Conservation (phyloP, 331 rosid genomes). For the Dryas integrifolia region DNA sequence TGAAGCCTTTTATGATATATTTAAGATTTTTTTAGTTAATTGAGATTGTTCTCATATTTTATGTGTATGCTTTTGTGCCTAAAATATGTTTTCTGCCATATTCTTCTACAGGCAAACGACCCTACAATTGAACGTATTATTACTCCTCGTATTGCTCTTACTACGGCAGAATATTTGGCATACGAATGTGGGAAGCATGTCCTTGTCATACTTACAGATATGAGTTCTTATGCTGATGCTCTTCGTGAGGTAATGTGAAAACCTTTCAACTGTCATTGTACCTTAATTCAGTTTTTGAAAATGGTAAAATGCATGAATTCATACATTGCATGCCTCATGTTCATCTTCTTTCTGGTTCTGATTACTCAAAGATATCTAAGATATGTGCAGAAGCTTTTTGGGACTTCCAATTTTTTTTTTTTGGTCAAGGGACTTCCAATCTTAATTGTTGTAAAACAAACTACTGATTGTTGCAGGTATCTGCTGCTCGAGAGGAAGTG, state of each 20-base stretch:
- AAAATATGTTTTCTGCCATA: slow-evolving; percentile 19
- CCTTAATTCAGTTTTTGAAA: background rate
- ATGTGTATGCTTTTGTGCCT: slow-evolving; percentile 10
- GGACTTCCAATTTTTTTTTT: background rate
- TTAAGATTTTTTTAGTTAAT: background rate
- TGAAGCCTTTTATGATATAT: background rate
- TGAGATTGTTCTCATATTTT: background rate
- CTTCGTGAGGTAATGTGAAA: slow-evolving; percentile 87
- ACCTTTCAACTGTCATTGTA: background rate
- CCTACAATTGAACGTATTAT: slow-evolving; percentile 99
- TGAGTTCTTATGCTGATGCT: slow-evolving; percentile 99
- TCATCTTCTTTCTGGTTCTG: slow-evolving; percentile 9
- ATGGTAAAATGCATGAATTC: slow-evolving; percentile 11
- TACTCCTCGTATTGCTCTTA: slow-evolving; percentile 99
- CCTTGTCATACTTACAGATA: slow-evolving; percentile 96
- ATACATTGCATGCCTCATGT: slow-evolving; percentile 10
- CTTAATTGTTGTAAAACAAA: slow-evolving; percentile 12
- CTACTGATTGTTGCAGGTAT: slow-evolving; percentile 56
- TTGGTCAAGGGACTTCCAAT: background rate
- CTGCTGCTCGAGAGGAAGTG: slow-evolving; percentile 99
- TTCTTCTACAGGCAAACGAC: slow-evolving; percentile 85
- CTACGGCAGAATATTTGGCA: slow-evolving; percentile 98
- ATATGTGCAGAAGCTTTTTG: slow-evolving; percentile 1
- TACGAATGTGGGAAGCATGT: slow-evolving; percentile 99
- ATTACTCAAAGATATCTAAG: slow-evolving; percentile 14